These are phyloP conservation scores for Phlebiopsis flavidoalba DNA, from an alignment of 768 basidiomycete genomes.

Conservation along the genomic window DNA sequence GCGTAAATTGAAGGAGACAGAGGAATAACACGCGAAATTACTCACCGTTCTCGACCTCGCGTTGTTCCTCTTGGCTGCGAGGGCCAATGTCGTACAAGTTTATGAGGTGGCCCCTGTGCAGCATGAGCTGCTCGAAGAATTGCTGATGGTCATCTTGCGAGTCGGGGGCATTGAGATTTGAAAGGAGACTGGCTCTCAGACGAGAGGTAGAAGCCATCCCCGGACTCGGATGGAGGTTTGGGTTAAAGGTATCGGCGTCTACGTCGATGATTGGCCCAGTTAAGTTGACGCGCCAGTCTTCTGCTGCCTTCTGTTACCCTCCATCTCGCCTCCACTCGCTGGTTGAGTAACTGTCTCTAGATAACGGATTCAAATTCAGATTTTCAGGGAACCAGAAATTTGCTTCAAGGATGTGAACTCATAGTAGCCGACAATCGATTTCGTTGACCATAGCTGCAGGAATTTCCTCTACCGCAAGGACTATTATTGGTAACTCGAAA, in stretches of 20 bases:
- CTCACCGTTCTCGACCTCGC: slow-evolving; percentile 62
- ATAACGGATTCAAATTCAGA: too few species aligned
- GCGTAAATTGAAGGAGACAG: background rate
- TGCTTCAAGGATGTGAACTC: too few species aligned
- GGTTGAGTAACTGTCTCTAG: too few species aligned
- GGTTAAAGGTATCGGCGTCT: background rate
- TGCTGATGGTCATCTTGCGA: slow-evolving; percentile 36
- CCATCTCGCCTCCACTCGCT: background rate
- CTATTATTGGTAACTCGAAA: too few species aligned
- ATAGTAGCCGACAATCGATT: too few species aligned
- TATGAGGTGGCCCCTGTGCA: slow-evolving; percentile 58
- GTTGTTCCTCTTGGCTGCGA: slow-evolving; percentile 58
- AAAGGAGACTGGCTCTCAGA: slow-evolving; percentile 5
- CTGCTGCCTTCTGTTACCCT: background rate
- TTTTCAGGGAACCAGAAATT: too few species aligned
- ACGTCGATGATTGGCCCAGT: background rate
- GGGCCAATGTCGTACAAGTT: slow-evolving; percentile 62
- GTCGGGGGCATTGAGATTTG: slow-evolving; percentile 3
- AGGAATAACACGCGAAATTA: background rate
- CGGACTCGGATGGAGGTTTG: background rate
- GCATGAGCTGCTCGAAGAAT: slow-evolving; percentile 69
- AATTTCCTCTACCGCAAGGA: too few species aligned
- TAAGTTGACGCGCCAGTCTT: background rate
- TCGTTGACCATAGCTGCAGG: too few species aligned
- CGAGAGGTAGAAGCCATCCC: slow-evolving; percentile 8